Evolutionary conservation across 78 protist species (phyloP), one percentile per base, ranked within the genome.

Genomic region (Monocercomonoides exilis): DNA sequence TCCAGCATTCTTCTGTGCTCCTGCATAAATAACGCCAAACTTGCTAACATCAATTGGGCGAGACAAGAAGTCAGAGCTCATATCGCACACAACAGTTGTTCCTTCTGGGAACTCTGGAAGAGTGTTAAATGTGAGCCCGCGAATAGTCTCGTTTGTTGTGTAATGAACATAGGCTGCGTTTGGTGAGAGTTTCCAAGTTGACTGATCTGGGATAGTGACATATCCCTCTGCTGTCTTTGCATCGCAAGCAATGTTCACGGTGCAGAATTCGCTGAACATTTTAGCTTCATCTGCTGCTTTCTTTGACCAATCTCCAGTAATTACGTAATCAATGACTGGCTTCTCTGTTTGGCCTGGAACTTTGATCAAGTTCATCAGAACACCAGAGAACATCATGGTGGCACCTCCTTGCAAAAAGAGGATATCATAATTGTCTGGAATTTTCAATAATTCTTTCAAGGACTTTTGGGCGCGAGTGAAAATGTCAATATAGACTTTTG

Each of bases 391-490:
- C 84, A 93, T 93, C 1, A 87, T 77, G 3, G 94, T 89, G 36
- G 97, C 99, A 6, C 99, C 99, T n/a, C 99, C 99, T 41, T 96
- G 97, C n/a, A 97, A 77, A 88, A 95, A 96, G 84, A 97, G 90
- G 32, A 97, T 64, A 77, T 92, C 82, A 92, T 96, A 95, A 85
- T 91, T 93, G 81, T 77, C 90, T 11, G 98, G 97, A 36, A 97
- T 91, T 41, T 90, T 45, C 29, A 88, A 35, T 5, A 89, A 41
- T 5, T 0, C n/a, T n/a, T 77, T 80, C 79, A 94, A 80, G 87
- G 82, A 36, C 11, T 54, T 32, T 45, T 92, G 87, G 33, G 94
- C 77, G 3, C 87, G 90, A 1, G 46, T 85, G 11, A 90, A 4
- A 21, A 94, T 85, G 6, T 21, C n/a, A 29, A 54, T 35, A 86